These are phyloP conservation scores for Gardenia jasminoides DNA, from an alignment of 257 asterid genomes.

Conservation along the genomic window DNA sequence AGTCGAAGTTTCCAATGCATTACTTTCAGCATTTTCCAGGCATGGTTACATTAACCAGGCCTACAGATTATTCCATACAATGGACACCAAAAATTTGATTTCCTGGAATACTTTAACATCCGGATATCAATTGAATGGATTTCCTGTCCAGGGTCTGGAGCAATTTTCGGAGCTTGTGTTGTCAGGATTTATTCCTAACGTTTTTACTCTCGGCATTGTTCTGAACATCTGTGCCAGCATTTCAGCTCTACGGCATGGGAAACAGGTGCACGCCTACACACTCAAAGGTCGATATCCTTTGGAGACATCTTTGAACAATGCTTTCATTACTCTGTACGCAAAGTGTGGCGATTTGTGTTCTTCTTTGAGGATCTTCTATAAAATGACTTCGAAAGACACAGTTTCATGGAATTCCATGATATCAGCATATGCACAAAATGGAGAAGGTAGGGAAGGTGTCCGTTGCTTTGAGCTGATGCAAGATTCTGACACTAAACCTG, in stretches of 20 bases:
- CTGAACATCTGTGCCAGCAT: constrained; percentile 62
- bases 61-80: constrained; percentile 39
- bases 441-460: constrained; percentile 65
- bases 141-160: constrained; percentile 50
- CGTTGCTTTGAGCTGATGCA: constrained; percentile 62
- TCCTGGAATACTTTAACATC: constrained; percentile 87
- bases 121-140: constrained; percentile 56
- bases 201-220: constrained; percentile 69
- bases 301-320: constrained; percentile 56
- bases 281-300: constrained; percentile 45
- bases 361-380: constrained; percentile 56
- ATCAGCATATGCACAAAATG: constrained; percentile 75
- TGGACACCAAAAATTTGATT: constrained; percentile 58
- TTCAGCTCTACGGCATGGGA: constrained; percentile 57
- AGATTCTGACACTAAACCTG: constrained; percentile 43
- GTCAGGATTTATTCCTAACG: constrained; percentile 48
- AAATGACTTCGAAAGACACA: constrained; percentile 48
- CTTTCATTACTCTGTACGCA: constrained; percentile 67
- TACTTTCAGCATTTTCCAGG: constrained; percentile 64
- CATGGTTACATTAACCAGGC: constrained; percentile 49
- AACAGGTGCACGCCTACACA: constrained; percentile 57
- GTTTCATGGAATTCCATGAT: constrained; percentile 81
- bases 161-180: constrained; percentile 40
- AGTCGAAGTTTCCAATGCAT: constrained; percentile 71
- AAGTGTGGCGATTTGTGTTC: constrained; percentile 60